Evolutionary conservation across 139 green algal genomes (phyloP), one percentile per base, ranked within the genome.

Genomic region (Micractinium sp.): DNA sequence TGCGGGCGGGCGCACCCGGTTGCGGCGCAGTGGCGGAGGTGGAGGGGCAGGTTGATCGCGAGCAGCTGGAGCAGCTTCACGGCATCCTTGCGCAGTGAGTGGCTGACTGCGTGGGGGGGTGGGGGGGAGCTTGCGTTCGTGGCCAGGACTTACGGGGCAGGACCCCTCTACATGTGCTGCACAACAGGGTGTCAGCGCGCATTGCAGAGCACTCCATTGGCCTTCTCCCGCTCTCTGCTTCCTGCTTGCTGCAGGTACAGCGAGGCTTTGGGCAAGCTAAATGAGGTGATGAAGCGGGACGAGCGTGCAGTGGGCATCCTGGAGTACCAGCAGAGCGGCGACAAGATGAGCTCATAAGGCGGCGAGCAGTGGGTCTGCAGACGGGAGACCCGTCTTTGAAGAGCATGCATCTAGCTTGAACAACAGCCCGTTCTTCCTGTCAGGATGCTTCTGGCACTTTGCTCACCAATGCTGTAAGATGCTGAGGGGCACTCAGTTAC

Each of bases 241-340:
- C 63, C 22, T 71, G 63, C 3, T 27, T 74, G 18, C 69, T 76
- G 20, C 25, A 73, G 73, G 53, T 93, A 89, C n/a, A 85, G 69
- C 31, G 80, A 91, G 69, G 89, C 89, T 2, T 47, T 93, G 60
- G 71, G 39, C 35, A 93, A 91, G 73, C 73, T 91, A 53, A 41
- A 82, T 35, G 87, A 89, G 5, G 92, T 93, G 67, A 38, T 92
- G 71, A 56, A 74, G 78, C 56, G 81, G 67, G 82, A 90, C 25
- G 71, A 85, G 29, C 80, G 92, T 35, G 90, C 92, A 35, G 69
- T 94, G 73, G 87, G 90, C n/a, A 84, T 94, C 3, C 81, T 94
- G 35, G 84, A 91, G 56, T 14, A 80, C 14, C 9, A 80, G 74
- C 33, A 38, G n/a, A 41, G 74, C 35, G 33, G 74, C 74, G 71